A percentile compares a stretch with the other conserved stretches of the same genome.
These are phyloP conservation scores for Leptographium radiaticola DNA, from an alignment of 2,329 filamentous ascomycete species.

Conservation along the genomic window DNA sequence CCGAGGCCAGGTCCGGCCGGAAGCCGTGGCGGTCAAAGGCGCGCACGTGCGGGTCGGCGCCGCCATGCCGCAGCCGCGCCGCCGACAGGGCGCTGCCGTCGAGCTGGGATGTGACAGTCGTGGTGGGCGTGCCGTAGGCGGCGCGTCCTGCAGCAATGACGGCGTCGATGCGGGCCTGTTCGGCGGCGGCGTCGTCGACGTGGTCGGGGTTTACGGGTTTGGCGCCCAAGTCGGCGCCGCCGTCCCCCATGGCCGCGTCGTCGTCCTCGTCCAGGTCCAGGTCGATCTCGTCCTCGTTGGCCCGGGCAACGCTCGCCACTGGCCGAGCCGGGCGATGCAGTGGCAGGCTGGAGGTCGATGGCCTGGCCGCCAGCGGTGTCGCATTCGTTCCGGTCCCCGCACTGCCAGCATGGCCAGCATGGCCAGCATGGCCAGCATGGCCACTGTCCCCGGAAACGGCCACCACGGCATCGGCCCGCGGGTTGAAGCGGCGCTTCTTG, in stretches of 20 bases:
- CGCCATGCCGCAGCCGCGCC: not conserved
- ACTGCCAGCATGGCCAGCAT: no score
- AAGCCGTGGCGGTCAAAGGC: slow-evolving; percentile 3
- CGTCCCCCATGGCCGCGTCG: not conserved
- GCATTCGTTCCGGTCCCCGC: not conserved
- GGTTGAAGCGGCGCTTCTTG: slow-evolving; percentile 58
- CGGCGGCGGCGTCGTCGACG: slow-evolving; percentile 6
- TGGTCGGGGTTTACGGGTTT: not conserved
- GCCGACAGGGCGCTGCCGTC: slow-evolving; percentile 9
- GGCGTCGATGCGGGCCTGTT: slow-evolving; percentile 16
- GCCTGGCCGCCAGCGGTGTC: not conserved
- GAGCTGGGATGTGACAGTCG: slow-evolving; percentile 2
- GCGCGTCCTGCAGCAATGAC: slow-evolving; percentile 13
- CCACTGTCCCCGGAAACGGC: slow-evolving; percentile 1
- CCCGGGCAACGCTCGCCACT: not conserved
- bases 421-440: slow-evolving; percentile 8
- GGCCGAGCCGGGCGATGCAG: slow-evolving; percentile 6
- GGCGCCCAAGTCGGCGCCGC: not conserved
- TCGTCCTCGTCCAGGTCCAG: slow-evolving; percentile 23
- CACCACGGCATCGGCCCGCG: slow-evolving; percentile 36
- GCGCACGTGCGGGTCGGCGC: not conserved
- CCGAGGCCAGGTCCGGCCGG: not conserved
- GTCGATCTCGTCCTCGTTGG: slow-evolving; percentile 32
- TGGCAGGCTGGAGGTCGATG: slow-evolving; percentile 1
- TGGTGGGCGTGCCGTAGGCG: slow-evolving; percentile 1